These are phyloP conservation scores for Plectosphaerella cucumerina DNA, from an alignment of 2,329 filamentous ascomycete species.

Conservation along the genomic window DNA sequence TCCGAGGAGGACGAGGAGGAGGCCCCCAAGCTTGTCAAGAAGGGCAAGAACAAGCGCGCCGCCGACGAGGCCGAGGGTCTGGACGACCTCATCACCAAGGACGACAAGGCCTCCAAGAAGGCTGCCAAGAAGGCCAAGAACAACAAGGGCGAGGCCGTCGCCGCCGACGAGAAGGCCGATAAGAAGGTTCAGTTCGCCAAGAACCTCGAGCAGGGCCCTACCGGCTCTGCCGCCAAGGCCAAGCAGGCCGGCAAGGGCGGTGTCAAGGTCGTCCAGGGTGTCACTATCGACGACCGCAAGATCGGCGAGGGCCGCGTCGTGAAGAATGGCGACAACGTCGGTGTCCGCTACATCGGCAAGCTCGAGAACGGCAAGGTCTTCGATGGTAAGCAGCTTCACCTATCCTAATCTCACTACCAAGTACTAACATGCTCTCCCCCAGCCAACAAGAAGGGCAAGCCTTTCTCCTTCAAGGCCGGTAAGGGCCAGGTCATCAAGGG, in stretches of 20 bases:
- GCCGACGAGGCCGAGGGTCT: slow-evolving; percentile 71
- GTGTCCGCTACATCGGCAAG: slow-evolving; percentile 98
- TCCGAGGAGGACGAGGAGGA: slow-evolving; percentile 79
- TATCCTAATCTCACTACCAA: slow-evolving; percentile 16
- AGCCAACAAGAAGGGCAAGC: slow-evolving; percentile 99
- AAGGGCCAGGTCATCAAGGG: slow-evolving; percentile 97
- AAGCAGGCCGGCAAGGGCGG: slow-evolving; percentile 37
- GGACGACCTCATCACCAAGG: slow-evolving; percentile 72
- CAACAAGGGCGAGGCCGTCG: slow-evolving; percentile 86
- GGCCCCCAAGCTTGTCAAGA: slow-evolving; percentile 60
- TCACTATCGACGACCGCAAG: slow-evolving; percentile 95
- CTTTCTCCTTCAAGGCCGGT: slow-evolving; percentile 93
- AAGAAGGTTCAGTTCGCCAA: slow-evolving; percentile 99
- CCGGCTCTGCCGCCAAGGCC: slow-evolving; percentile 55
- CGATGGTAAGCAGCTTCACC: slow-evolving; percentile 61
- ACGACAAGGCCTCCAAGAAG: slow-evolving; percentile 86
- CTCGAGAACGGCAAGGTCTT: slow-evolving; percentile 92
- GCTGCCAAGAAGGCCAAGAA: slow-evolving; percentile 98
- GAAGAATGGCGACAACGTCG: slow-evolving; percentile 86
- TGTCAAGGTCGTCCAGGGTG: slow-evolving; percentile 78
- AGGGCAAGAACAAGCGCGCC: slow-evolving; percentile 91
- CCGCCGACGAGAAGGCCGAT: slow-evolving; percentile 61
- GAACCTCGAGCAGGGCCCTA: slow-evolving; percentile 96
- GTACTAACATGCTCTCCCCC: slow-evolving; percentile 8
- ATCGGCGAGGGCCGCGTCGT: slow-evolving; percentile 76